phyloP scores from a whole-genome alignment of 169 alveolate species.

The Plasmodium fragile region DNA sequence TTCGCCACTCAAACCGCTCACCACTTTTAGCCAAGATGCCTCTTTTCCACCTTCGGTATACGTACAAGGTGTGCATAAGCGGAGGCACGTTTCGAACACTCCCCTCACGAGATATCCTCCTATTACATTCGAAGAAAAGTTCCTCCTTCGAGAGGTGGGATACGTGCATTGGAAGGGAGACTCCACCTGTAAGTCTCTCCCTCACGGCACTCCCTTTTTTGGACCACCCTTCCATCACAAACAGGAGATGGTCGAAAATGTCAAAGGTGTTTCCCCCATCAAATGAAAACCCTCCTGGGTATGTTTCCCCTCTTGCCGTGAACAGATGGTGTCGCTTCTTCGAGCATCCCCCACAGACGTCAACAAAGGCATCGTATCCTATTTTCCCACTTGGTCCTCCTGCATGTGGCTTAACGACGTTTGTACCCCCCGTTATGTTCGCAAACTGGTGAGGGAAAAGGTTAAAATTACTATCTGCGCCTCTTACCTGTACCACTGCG shows the following conservation, averaged over 20 bases:
- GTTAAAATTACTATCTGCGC: not conserved
- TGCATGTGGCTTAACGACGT: not conserved
- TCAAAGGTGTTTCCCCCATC: not conserved
- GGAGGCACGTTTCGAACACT: not conserved
- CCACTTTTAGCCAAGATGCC: not conserved
- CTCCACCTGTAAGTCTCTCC: not conserved
- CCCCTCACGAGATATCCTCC: not conserved
- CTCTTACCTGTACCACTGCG: not conserved
- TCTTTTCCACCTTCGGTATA: conserved; percentile 1
- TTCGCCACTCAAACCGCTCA: not conserved
- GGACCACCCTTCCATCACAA: not conserved
- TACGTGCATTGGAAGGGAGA: not conserved
- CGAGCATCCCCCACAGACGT: not conserved
- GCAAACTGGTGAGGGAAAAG: not conserved
- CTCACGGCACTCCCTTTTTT: not conserved
- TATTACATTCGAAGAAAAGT: not conserved
- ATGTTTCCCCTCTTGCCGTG: not conserved
- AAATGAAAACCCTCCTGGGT: not conserved
- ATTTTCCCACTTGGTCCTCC: not conserved
- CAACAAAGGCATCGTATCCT: not conserved
- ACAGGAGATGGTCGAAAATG: not conserved
- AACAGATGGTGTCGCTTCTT: not conserved
- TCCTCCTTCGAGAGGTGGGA: not conserved
- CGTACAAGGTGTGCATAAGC: not conserved
- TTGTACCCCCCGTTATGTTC: not conserved